Evolutionary conservation across 129 eudicot genomes (phyloP), one percentile per base, ranked within the genome.

Genomic region (Chrysanthemum seticuspe): DNA sequence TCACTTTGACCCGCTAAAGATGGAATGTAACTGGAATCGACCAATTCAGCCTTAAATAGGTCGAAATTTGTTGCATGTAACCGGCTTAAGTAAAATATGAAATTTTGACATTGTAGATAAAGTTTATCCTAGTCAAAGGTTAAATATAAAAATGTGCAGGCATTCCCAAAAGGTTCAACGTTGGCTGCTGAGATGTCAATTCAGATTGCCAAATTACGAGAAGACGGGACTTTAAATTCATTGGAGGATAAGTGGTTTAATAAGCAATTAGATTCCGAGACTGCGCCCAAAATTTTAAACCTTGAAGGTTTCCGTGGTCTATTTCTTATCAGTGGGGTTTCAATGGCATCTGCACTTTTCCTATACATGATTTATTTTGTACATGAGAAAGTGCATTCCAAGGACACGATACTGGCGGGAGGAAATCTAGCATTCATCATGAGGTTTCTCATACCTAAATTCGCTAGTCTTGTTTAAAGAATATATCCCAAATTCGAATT

Each of bases 221-320:
- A 84, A 77, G 73, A 78, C 4, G 88, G 88, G 62, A 78, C 56
- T 14, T 72, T 84, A 13, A 6, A 10, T 65, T 3, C n/a, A 45
- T 45, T 84, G 78, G 64, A 81, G 61, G 13, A 77, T 9, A 65
- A 74, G 67, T 84, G 85, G 83, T 81, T 80, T 58, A 71, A 10
- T 4, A 23, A 31, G 10, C 68, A 55, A n/a, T 21, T 62, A 62
- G 15, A 29, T 52, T 16, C 56, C 8, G 23, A 15, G 14, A 69
- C 61, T n/a, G 5, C 12, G 0, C 9, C 2, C 6, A 69, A 27
- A 48, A 36, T 61, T 53, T 54, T n/a, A 77, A 34, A 74, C 63
- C 18, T 74, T 13, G 19, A 63, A 31, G 29, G 55, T 10, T 63
- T 51, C 2, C 53, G 71, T 34, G 71, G 71, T 74, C 69, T 61